A percentile compares a stretch with the other conserved stretches of the same genome.
These are phyloP conservation scores for Naganishia vishniacii DNA, from an alignment of 768 basidiomycete genomes.

Conservation along the genomic window DNA sequence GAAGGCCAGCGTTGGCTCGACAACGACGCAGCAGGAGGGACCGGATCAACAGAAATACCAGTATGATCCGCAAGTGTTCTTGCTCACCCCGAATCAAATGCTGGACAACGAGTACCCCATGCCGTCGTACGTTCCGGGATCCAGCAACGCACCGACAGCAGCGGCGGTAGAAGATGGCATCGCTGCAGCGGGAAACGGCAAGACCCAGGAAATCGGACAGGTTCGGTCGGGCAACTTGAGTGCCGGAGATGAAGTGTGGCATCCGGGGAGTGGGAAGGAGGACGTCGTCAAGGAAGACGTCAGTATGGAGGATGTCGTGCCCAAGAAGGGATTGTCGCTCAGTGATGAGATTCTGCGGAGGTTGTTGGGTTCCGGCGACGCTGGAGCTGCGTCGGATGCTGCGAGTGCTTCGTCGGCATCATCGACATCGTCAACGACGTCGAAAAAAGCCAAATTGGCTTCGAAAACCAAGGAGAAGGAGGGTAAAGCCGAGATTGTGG, in stretches of 20 bases:
- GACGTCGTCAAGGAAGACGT: not conserved
- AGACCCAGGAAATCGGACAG: conserved; percentile 22
- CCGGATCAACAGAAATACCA: conserved; percentile 47
- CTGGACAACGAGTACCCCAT: conserved; percentile 88
- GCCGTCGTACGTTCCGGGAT: conserved; percentile 70
- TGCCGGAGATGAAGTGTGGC: conserved; percentile 18
- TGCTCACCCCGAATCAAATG: conserved; percentile 78
- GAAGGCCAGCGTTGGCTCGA: conserved; percentile 40
- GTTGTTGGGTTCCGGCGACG: not conserved
- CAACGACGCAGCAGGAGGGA: conserved; percentile 23
- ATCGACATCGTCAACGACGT: not conserved
- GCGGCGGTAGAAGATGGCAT: not conserved
- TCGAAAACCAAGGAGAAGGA: conserved; percentile 8
- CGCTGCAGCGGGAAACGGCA: conserved; percentile 19
- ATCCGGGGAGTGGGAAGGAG: not conserved
- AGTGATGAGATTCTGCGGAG: conserved; percentile 10
- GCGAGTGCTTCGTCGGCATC: not conserved
- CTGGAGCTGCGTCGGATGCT: not conserved
- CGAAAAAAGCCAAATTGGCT: conserved; percentile 3
- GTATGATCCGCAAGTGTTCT: conserved; percentile 63
- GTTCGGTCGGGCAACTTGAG: conserved; percentile 22
- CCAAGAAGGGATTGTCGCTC: conserved; percentile 3
- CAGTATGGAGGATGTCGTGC: not conserved
- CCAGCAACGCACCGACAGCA: conserved; percentile 44
- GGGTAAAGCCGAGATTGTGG: conserved; percentile 9